Evolutionary conservation across 163 green algal species (phyloP), one percentile per base, ranked within the genome.

Genomic region (Chlamydomonas reinhardtii): DNA sequence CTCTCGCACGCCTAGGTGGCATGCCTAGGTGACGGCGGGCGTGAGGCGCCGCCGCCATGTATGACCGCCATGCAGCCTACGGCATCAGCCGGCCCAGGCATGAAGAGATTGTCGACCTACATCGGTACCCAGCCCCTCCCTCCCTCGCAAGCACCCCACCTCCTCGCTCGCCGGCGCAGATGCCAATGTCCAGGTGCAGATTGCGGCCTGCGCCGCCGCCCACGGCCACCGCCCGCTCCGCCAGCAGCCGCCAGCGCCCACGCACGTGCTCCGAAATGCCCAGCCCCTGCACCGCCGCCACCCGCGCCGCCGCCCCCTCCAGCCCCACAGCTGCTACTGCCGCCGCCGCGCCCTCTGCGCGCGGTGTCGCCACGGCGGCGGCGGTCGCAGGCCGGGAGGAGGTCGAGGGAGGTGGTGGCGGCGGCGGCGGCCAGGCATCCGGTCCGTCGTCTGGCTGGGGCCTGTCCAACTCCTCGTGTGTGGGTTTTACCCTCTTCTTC

Each of bases 151-250:
- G n/a, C 74, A 31, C 20, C 78, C 27, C 32, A 88, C 76, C 73
- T 73, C 71, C 65, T 61, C 72, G 74, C 24, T 90, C 89, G 20
- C 82, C 48, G 31, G 90, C 89, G 56, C 94, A 94, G 37, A 98
- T 98, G n/a, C 78, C 94, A 71, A 98, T 97, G 81, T 98, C 90
- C 72, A 98, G 89, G 15, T 85, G 78, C 83, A 97, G 87, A 79
- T 92, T 89, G 64, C 93, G 56, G 94, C 65, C 34, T 78, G 64
- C 32, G 32, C 54, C 14, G 15, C 37, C n/a, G 48, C 85, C 69
- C 20, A 5, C 48, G 48, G 11, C 48, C 48, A 56, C 48, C 48
- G 48, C 48, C 48, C 48, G 48, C 48, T 56, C 48, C 48, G 29
- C 73, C 74, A 85, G 65, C 74, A 25, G 16, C 6, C 59, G 19